A percentile compares a stretch with the other conserved stretches of the same genome.
These are phyloP conservation scores for Neofusicoccum sp. DNA, from an alignment of 2,329 filamentous ascomycete species.

Conservation along the genomic window DNA sequence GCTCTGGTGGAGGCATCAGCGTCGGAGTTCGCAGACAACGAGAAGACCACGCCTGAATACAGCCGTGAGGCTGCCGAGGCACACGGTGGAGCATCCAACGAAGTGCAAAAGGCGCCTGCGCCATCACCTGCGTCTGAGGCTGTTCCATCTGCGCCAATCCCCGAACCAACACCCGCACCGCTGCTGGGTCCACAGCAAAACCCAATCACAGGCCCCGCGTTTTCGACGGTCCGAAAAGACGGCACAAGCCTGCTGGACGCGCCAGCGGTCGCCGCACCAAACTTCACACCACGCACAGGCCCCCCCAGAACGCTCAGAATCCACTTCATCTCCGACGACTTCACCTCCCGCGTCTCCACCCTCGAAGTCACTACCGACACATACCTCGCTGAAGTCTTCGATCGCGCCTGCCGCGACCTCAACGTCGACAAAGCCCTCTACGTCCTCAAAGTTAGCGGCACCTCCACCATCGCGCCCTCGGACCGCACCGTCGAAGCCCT, in stretches of 20 bases:
- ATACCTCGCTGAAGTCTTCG: slow-evolving; percentile 78
- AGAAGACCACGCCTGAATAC: slow-evolving; percentile 65
- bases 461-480: slow-evolving; percentile 70
- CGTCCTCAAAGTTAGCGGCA: slow-evolving; percentile 73
- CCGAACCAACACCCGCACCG: slow-evolving; percentile 22
- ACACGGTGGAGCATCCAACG: neutral
- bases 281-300: slow-evolving; percentile 58
- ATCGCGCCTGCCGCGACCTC: slow-evolving; percentile 73
- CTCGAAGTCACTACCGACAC: slow-evolving; percentile 78
- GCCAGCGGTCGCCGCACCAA: slow-evolving; percentile 42
- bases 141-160: slow-evolving; percentile 29
- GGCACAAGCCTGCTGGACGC: slow-evolving; percentile 44
- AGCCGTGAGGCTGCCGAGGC: slow-evolving; percentile 50
- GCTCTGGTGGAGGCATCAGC: slow-evolving; percentile 71
- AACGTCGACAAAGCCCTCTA: slow-evolving; percentile 77
- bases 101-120: slow-evolving; percentile 19
- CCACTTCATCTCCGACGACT: slow-evolving; percentile 68
- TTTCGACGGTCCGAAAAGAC: slow-evolving; percentile 47
- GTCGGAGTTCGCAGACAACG: slow-evolving; percentile 67
- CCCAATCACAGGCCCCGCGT: slow-evolving; percentile 51
- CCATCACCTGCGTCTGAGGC: slow-evolving; percentile 32
- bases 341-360: slow-evolving; percentile 68
- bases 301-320: slow-evolving; percentile 70
- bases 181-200: slow-evolving; percentile 44
- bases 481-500: slow-evolving; percentile 79